Evolutionary conservation across 228 moss, liverwort and hornwort genomes (phyloP).

Genomic region (Sphagnum magellanicum): DNA sequence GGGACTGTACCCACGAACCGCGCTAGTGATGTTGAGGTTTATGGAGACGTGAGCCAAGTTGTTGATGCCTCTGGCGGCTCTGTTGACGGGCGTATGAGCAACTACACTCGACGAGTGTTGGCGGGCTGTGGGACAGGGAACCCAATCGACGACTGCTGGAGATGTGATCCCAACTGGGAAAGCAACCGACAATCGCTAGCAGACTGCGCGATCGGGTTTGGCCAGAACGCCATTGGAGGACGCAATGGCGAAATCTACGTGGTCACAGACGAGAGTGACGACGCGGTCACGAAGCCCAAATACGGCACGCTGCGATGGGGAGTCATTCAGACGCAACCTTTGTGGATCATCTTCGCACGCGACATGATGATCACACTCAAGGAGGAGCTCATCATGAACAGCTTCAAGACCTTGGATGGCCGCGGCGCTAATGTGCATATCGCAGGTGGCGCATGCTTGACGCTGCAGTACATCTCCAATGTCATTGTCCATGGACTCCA

Average conservation of each 20-base stretch:
- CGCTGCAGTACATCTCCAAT: conserved; percentile 58
- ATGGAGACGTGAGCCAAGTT: too few species aligned
- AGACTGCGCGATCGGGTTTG: conserved; percentile 69
- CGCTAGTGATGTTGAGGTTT: too few species aligned
- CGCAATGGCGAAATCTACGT: conserved; percentile 66
- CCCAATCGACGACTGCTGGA: conserved; percentile 56
- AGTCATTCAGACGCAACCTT: conserved; percentile 48
- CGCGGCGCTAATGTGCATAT: conserved; percentile 74
- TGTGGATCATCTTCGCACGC: conserved; percentile 61
- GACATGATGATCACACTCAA: conserved; percentile 69
- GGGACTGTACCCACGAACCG: too few species aligned
- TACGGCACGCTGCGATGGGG: conserved; percentile 69
- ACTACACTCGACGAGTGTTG: conserved; percentile 31
- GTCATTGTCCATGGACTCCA: conserved; percentile 69
- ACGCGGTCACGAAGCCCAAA: conserved; percentile 41
- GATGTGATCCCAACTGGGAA: conserved; percentile 26
- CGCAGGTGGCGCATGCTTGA: conserved; percentile 54
- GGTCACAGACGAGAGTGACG: conserved; percentile 57
- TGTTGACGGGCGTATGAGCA: conserved; percentile 3
- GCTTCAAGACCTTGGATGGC: conserved; percentile 78
- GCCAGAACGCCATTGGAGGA: conserved; percentile 53
- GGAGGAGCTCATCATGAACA: conserved; percentile 77
- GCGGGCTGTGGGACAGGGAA: conserved; percentile 37
- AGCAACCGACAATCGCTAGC: conserved; percentile 30
- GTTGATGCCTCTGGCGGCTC: too few species aligned